These are phyloP conservation scores for Trichoderma erinaceum DNA, from an alignment of 495 filamentous ascomycete species.

Conservation along the genomic window DNA sequence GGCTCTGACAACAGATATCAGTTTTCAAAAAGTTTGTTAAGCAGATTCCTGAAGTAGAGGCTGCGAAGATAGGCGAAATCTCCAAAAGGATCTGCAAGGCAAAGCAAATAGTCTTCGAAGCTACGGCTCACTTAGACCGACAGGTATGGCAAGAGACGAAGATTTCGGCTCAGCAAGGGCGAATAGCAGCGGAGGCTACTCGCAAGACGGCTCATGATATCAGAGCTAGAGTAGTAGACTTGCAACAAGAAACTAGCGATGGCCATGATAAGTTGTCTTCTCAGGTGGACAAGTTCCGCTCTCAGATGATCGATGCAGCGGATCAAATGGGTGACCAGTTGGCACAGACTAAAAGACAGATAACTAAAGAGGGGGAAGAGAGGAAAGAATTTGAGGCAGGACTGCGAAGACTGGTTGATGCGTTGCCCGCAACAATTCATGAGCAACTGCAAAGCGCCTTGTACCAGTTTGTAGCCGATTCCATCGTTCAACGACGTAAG, in stretches of 20 bases:
- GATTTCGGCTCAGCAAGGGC: not conserved
- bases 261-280: not conserved
- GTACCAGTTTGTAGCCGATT: constrained; percentile 5
- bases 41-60: constrained; percentile 2
- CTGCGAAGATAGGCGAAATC: not conserved
- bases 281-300: not conserved
- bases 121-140: not conserved
- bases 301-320: not conserved
- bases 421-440: not conserved
- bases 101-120: not conserved
- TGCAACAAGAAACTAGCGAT: not conserved
- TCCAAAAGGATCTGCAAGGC: not conserved
- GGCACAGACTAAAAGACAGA: not conserved
- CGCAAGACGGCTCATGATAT: constrained; percentile 6
- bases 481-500: constrained; percentile 1
- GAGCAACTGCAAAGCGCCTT: not conserved
- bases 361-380: not conserved
- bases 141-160: constrained; percentile 6
- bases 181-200: not conserved
- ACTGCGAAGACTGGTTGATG: not conserved
- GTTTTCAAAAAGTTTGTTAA: not conserved
- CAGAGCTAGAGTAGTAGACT: not conserved
- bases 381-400: constrained; percentile 1
- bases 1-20: not conserved
- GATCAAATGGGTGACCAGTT: not conserved